These are phyloP conservation scores for Phytophthora aleatoria DNA, from an alignment of 352 stramenopile species.

Conservation along the genomic window DNA sequence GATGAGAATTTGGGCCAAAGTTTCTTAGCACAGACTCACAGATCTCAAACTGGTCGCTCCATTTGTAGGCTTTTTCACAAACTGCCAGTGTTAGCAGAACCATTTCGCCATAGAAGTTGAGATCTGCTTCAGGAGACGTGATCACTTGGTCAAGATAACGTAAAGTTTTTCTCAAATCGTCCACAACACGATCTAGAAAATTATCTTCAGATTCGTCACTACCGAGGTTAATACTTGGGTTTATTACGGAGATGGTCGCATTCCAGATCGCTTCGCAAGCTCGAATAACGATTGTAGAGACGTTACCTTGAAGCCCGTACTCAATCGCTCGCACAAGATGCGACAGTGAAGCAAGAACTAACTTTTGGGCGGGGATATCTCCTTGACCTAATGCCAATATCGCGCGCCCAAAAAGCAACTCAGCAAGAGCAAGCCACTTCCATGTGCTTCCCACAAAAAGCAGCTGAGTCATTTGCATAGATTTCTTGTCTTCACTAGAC, in stretches of 20 bases:
- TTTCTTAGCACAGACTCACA: constrained; percentile 39
- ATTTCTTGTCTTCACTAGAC: constrained; percentile 12
- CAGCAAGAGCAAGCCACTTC: constrained; percentile 74
- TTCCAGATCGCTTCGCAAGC: constrained; percentile 86
- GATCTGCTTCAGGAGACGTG: background rate
- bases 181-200: constrained; percentile 31
- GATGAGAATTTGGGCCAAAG: constrained; percentile 22
- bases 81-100: constrained; percentile 56
- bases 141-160: constrained; percentile 31
- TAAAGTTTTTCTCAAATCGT: constrained; percentile 30
- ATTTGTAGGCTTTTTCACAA: constrained; percentile 55
- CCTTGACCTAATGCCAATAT: constrained; percentile 56
- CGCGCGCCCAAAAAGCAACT: constrained; percentile 57
- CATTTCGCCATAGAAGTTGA: constrained; percentile 56
- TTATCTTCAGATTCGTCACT: constrained; percentile 16
- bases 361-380: constrained; percentile 45
- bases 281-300: constrained; percentile 38
- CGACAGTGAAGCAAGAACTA: constrained; percentile 54
- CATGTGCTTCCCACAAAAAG: constrained; percentile 41
- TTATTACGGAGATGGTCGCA: constrained; percentile 45
- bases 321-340: constrained; percentile 61
- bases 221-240: constrained; percentile 17
- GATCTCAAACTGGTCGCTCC: constrained; percentile 45
- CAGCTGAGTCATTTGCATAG: constrained; percentile 15
- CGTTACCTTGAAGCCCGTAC: constrained; percentile 37